A percentile compares a stretch with the other conserved stretches of the same genome.
Conservation (phyloP, 2,329 filamentous ascomycete genomes). For the Madurella mycetomatis region DNA sequence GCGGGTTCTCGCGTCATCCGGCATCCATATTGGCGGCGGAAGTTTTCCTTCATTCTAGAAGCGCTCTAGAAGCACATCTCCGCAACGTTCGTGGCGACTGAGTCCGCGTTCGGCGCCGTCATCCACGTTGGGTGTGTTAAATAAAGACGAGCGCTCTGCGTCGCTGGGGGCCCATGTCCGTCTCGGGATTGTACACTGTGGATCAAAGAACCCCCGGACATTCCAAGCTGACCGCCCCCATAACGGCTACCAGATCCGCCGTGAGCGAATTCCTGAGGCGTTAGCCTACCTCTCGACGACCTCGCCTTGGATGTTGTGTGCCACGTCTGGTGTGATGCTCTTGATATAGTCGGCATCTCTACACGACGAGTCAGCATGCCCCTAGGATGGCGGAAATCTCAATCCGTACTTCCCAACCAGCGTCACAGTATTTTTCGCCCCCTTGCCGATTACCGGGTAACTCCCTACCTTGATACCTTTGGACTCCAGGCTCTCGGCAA, state of each 20-base stretch:
- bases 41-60: slow-evolving; percentile 3
- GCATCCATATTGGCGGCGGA: neutral
- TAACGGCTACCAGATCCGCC: neutral
- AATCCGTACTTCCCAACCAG: slow-evolving; percentile 60
- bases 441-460: slow-evolving; percentile 87
- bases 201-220: too few species aligned
- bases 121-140: neutral
- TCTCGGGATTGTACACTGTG: too few species aligned
- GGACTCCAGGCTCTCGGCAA: slow-evolving; percentile 68
- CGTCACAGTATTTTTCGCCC: slow-evolving; percentile 83
- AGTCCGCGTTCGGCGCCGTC: neutral
- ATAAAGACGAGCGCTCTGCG: neutral
- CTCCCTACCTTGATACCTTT: slow-evolving; percentile 89
- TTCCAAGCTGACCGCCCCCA: too few species aligned
- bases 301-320: slow-evolving; percentile 68
- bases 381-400: neutral
- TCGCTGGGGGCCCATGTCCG: neutral
- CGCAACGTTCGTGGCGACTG: neutral
- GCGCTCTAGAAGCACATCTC: neutral
- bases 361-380: slow-evolving; percentile 22
- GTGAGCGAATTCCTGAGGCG: neutral
- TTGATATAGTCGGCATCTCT: slow-evolving; percentile 74
- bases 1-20: neutral
- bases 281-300: slow-evolving; percentile 43
- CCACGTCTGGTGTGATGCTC: slow-evolving; percentile 71